phyloP scores from a whole-genome alignment of 1,284 basidiomycete species.

The Puccinia polysora region DNA sequence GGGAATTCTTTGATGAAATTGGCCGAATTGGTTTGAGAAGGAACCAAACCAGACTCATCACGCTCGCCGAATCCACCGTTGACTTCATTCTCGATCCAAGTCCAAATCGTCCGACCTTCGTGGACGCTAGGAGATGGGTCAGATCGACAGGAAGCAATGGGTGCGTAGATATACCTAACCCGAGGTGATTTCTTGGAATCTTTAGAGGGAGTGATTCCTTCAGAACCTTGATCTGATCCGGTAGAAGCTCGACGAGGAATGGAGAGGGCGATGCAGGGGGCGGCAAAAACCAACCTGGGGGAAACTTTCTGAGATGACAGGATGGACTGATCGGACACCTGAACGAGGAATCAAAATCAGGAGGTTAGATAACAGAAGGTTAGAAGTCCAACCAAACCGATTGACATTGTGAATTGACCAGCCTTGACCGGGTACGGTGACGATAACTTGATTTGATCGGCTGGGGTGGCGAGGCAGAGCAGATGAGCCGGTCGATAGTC shows the following conservation, averaged over 20 bases:
- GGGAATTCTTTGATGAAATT: conserved; percentile 33
- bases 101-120: conserved; percentile 32
- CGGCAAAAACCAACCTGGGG: conserved; percentile 18
- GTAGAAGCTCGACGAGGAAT: too few species aligned
- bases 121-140: conserved; percentile 22
- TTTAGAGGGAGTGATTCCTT: conserved; percentile 20
- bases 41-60: conserved; percentile 4
- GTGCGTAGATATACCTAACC: conserved; percentile 21
- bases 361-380: background rate
- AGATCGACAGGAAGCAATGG: conserved; percentile 23
- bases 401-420: conserved; percentile 36
- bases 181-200: conserved; percentile 1
- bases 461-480: background rate
- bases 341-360: background rate
- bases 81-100: conserved; percentile 35
- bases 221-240: too few species aligned
- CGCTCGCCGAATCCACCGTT: conserved; percentile 31
- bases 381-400: too few species aligned
- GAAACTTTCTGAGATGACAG: conserved; percentile 32
- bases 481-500: conserved; percentile 24
- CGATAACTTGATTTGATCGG: conserved; percentile 14
- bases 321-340: conserved; percentile 34
- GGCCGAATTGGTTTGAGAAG: conserved; percentile 9
- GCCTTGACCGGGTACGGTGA: conserved; percentile 32
- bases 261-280: conserved; percentile 22